Conservation (phyloP, 2,329 filamentous ascomycete genomes). For the Beauveria sp. region DNA sequence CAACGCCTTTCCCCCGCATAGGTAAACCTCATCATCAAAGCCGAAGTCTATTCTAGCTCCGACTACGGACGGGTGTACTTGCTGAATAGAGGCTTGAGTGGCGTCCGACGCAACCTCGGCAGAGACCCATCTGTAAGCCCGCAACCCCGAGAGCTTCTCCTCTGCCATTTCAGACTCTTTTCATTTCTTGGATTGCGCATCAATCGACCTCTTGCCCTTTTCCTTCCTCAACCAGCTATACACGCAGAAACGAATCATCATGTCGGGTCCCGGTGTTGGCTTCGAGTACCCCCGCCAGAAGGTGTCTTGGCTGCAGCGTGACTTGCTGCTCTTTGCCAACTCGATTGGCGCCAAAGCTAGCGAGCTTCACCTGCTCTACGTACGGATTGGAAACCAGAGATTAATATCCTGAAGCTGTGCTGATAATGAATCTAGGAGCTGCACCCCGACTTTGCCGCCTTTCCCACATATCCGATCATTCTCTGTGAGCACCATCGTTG, state of each 20-base stretch:
- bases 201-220: neutral
- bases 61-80: neutral
- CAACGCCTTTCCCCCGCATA: no score
- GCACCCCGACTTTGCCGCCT: conserved; percentile 77
- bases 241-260: conserved; percentile 13
- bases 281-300: conserved; percentile 71
- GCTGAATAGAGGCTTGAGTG: neutral
- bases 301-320: conserved; percentile 81
- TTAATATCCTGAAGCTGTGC: neutral
- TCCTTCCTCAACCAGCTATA: neutral
- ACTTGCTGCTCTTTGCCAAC: conserved; percentile 82
- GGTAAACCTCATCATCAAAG: no score
- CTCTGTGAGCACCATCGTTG: conserved; percentile 49
- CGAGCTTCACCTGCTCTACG: conserved; percentile 89
- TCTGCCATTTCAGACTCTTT: neutral
- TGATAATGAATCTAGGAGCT: conserved; percentile 55
- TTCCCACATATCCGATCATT: conserved; percentile 81
- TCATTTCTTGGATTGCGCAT: neutral
- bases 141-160: neutral
- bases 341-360: conserved; percentile 80
- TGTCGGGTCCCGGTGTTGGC: conserved; percentile 52
- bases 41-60: neutral
- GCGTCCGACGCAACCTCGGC: conserved; percentile 9
- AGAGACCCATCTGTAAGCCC: conserved; percentile 6
- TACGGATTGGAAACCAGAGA: conserved; percentile 33